phyloP scores from a whole-genome alignment of 2,329 filamentous ascomycete species.

The Nannizzia gypsea region DNA sequence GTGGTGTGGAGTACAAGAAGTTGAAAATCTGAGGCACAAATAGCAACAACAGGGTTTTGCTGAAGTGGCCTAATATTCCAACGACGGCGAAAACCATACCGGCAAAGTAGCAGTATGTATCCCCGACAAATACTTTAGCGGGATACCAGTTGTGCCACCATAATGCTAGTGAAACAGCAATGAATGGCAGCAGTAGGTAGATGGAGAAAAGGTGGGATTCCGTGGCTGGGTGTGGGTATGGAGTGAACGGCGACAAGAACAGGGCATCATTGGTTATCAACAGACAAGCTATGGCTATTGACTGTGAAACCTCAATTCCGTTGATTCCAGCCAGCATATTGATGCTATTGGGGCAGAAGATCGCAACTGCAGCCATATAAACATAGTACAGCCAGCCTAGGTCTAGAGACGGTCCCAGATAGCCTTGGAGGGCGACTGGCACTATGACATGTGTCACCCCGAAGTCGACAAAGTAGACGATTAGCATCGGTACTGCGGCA shows the following conservation, averaged over 20 bases:
- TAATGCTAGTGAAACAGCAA: constrained; percentile 80
- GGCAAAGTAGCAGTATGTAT: constrained; percentile 99
- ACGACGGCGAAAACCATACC: constrained; percentile 98
- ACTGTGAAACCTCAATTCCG: constrained; percentile 92
- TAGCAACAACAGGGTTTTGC: constrained; percentile 84
- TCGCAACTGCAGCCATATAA: constrained; percentile 93
- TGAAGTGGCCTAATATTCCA: constrained; percentile 92
- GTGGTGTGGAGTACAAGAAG: constrained; percentile 84
- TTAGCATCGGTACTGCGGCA: constrained; percentile 81
- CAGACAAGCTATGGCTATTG: constrained; percentile 73
- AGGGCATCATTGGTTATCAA: constrained; percentile 77
- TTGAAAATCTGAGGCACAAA: constrained; percentile 94
- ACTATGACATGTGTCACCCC: constrained; percentile 92
- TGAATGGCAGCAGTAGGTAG: constrained; percentile 85
- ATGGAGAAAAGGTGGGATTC: constrained; percentile 94
- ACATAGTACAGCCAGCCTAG: constrained; percentile 76
- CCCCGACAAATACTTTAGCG: constrained; percentile 86
- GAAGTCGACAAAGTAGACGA: constrained; percentile 97
- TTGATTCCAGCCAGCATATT: constrained; percentile 99
- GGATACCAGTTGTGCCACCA: constrained; percentile 93
- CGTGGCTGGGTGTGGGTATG: constrained; percentile 82
- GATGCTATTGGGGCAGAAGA: constrained; percentile 97
- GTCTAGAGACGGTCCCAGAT: constrained; percentile 74
- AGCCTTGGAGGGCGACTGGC: constrained; percentile 70
- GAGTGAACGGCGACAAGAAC: constrained; percentile 63